Conservation (phyloP, 2,329 filamentous ascomycete species). For the Diaporthe sp. region DNA sequence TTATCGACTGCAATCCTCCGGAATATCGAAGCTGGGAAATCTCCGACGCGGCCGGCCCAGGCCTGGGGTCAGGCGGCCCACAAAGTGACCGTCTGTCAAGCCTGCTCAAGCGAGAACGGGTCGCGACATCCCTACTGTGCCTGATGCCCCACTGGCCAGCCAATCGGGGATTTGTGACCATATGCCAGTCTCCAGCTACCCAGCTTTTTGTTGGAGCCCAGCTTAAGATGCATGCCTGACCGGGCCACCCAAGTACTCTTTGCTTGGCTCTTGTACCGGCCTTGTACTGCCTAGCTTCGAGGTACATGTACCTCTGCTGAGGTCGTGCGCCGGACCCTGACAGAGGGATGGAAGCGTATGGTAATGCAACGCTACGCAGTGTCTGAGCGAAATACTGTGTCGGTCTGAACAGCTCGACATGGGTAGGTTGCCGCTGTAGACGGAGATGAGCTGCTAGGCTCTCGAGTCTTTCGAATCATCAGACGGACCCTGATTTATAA, state of each 20-base stretch:
- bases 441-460: conserved; percentile 24
- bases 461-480: conserved; percentile 1
- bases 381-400: conserved; percentile 23
- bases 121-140: conserved; percentile 34
- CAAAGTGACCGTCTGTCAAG: conserved; percentile 29
- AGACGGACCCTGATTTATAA: conserved; percentile 25
- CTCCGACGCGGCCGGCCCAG: conserved; percentile 37
- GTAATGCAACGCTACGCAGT: conserved; percentile 24
- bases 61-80: conserved; percentile 21
- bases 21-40: conserved; percentile 28
- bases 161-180: conserved; percentile 39
- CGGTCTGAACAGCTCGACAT: conserved; percentile 30
- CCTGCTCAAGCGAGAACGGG: conserved; percentile 36
- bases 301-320: conserved; percentile 35
- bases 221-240: conserved; percentile 13
- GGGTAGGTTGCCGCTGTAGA: conserved; percentile 32
- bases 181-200: conserved; percentile 4
- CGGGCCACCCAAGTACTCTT: conserved; percentile 18
- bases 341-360: not conserved
- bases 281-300: conserved; percentile 32
- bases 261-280: not conserved
- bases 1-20: conserved; percentile 32
- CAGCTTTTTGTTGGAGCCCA: conserved; percentile 22
- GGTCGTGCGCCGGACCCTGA: conserved; percentile 6
- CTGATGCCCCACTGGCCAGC: conserved; percentile 3